Percentiles rank a stretch among this genome's conserved stretches.
These are phyloP conservation scores for Entomortierella parvispora DNA, from an alignment of 192 early-diverging fungal species.

Conservation along the genomic window DNA sequence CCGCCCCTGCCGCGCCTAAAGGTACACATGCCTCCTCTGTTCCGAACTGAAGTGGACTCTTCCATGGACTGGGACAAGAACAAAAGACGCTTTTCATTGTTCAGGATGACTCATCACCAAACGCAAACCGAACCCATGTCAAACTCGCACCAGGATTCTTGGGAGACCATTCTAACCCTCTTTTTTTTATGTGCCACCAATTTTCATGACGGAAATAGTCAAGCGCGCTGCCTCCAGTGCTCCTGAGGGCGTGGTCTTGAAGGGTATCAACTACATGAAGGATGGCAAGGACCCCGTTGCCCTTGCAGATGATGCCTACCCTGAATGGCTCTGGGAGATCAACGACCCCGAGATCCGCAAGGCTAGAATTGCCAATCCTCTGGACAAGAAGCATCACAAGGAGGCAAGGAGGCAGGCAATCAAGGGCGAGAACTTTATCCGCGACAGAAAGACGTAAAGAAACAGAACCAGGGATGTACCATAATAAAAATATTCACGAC, in stretches of 20 bases:
- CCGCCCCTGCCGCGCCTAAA: constrained; percentile 25
- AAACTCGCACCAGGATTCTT: not conserved
- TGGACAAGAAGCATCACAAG: constrained; percentile 69
- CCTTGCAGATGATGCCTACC: constrained; percentile 86
- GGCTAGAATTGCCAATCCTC: constrained; percentile 57
- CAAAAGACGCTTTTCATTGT: not conserved
- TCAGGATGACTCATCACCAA: too few species aligned
- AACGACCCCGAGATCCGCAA: constrained; percentile 66
- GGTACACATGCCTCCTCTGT: constrained; percentile 21
- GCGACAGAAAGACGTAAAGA: constrained; percentile 75
- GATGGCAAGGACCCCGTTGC: constrained; percentile 88
- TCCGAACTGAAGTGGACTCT: not conserved
- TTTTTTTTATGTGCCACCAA: not conserved
- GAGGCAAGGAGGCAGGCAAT: constrained; percentile 68
- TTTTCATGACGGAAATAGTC: constrained; percentile 6
- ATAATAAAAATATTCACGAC: too few species aligned
- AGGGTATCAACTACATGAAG: constrained; percentile 88
- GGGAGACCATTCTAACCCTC: not conserved
- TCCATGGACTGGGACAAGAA: not conserved
- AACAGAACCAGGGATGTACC: not conserved
- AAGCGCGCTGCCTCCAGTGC: constrained; percentile 63
- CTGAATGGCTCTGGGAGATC: constrained; percentile 93
- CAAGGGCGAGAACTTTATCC: constrained; percentile 80
- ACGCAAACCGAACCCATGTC: not conserved
- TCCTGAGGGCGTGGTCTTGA: constrained; percentile 82